Evolutionary conservation across 106 monocot species (phyloP), one percentile per base, ranked within the genome.

Genomic region (Acorus gramineus): DNA sequence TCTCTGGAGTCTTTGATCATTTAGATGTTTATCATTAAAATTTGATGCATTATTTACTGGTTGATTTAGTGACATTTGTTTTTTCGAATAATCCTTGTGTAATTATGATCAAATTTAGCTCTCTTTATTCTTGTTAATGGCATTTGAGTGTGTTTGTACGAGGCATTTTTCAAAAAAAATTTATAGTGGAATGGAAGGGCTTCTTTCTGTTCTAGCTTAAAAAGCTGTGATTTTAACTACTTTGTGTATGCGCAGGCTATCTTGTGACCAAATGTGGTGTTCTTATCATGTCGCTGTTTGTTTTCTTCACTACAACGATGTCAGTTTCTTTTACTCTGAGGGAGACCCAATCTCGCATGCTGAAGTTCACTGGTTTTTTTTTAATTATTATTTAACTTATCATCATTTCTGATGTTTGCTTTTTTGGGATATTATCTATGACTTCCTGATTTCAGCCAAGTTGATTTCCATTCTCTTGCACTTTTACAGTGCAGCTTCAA

Each of bases 291-390:
- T 98, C 98, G 43, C 72, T 98, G 14, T 98, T 98, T 84, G 98
- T 98, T 68, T 98, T 98, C 74, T 98, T 98, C 81, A 98, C 98
- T 44, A 98, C 98, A 43, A 98, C 88, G 7, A 98, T 98, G 98
- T 98, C 98, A 3, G 98, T 98, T 62, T 91, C 98, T 54, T 98
- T 98, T 71, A 98, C 90, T 10, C 73, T 98, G 42, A 85, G 98
- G 64, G 98, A 98, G 73, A 98, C 98, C 56, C 98, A 98, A 76
- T 98, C 98, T 65, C 98, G 98, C 51, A 98, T 98, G 98, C 92
- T 98, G 46, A 85, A 81, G 61, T 98, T 98, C 81, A 98, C 98
- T 79, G 98, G 98, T 98, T 70, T 55, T 71, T 55, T 1, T 50
- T 49, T 28, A 28, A 28, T 28, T 28, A 28, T 28, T 28, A 28